phyloP scores from a whole-genome alignment of 1,284 basidiomycete genomes.

The Ustilago bromivora region DNA sequence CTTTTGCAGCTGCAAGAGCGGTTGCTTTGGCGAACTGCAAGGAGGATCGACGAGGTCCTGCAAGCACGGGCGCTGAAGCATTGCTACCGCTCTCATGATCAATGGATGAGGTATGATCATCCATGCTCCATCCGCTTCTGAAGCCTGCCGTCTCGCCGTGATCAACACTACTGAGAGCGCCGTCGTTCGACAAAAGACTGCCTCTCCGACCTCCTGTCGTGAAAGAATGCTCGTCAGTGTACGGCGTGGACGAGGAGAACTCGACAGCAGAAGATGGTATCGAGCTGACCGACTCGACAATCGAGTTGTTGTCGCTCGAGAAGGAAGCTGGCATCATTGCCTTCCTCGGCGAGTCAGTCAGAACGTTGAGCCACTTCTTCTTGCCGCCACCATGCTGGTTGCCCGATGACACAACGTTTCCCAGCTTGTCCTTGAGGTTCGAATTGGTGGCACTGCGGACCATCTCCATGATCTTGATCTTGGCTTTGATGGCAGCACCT shows the following conservation, averaged over 20 bases:
- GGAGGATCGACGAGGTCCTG: slow-evolving; percentile 29
- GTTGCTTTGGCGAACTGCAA: slow-evolving; percentile 21
- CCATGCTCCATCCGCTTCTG: slow-evolving; percentile 11
- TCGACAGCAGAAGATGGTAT: slow-evolving; percentile 20
- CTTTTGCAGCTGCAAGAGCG: slow-evolving; percentile 29
- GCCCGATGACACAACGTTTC: slow-evolving; percentile 19
- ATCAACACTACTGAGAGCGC: slow-evolving; percentile 12
- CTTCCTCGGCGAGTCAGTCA: slow-evolving; percentile 31
- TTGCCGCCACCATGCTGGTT: slow-evolving; percentile 18
- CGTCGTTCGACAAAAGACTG: slow-evolving; percentile 23
- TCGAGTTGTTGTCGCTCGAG: slow-evolving; percentile 30
- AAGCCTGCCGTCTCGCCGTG: slow-evolving; percentile 16
- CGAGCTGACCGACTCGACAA: slow-evolving; percentile 26
- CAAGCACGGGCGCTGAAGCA: background rate
- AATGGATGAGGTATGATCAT: slow-evolving; percentile 13
- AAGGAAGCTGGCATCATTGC: slow-evolving; percentile 7
- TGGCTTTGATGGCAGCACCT: slow-evolving; percentile 61
- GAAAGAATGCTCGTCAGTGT: slow-evolving; percentile 12
- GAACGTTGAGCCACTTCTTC: slow-evolving; percentile 42
- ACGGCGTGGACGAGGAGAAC: background rate
- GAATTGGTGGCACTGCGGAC: slow-evolving; percentile 44
- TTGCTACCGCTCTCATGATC: slow-evolving; percentile 19
- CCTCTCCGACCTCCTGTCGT: slow-evolving; percentile 14
- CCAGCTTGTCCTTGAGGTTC: slow-evolving; percentile 44
- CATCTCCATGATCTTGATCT: slow-evolving; percentile 54